phyloP scores from a whole-genome alignment of 768 basidiomycete species.

The Rhizopogon vinicolor region DNA sequence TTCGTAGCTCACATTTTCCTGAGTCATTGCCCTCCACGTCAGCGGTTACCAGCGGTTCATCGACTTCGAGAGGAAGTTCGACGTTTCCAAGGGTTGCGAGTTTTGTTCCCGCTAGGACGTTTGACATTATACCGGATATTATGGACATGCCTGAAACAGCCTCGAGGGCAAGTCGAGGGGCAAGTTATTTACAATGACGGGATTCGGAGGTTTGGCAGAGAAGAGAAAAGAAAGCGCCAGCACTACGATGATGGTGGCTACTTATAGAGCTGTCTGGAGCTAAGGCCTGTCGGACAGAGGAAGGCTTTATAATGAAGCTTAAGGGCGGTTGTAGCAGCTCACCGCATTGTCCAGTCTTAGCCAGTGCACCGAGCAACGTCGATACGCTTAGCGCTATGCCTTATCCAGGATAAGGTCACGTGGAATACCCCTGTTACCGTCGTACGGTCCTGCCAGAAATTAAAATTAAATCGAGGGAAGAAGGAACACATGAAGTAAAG shows the following conservation, averaged over 20 bases:
- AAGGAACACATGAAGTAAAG: too few species aligned
- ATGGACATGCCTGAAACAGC: constrained; percentile 1
- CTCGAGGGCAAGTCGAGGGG: not conserved
- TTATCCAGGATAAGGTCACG: too few species aligned
- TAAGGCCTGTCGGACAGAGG: not conserved
- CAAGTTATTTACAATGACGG: not conserved
- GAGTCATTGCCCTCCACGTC: constrained; percentile 17
- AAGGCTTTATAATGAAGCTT: not conserved
- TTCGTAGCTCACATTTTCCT: constrained; percentile 70
- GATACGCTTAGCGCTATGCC: too few species aligned
- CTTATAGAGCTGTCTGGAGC: not conserved
- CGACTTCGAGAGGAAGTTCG: constrained; percentile 11
- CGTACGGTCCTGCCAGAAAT: too few species aligned
- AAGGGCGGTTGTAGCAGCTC: not conserved
- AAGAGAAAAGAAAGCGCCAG: not conserved
- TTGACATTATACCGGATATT: not conserved
- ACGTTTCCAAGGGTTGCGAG: constrained; percentile 5
- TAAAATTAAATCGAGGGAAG: too few species aligned
- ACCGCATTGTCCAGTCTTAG: not conserved
- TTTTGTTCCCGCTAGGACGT: constrained; percentile 7
- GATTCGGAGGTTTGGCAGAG: not conserved
- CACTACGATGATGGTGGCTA: not conserved
- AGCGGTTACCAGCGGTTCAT: constrained; percentile 21
- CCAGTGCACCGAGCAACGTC: too few species aligned
- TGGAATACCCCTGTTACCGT: too few species aligned